A percentile compares a stretch with the other conserved stretches of the same genome.
Conservation (phyloP, 106 monocot genomes). For the Xerophyta viscosa region DNA sequence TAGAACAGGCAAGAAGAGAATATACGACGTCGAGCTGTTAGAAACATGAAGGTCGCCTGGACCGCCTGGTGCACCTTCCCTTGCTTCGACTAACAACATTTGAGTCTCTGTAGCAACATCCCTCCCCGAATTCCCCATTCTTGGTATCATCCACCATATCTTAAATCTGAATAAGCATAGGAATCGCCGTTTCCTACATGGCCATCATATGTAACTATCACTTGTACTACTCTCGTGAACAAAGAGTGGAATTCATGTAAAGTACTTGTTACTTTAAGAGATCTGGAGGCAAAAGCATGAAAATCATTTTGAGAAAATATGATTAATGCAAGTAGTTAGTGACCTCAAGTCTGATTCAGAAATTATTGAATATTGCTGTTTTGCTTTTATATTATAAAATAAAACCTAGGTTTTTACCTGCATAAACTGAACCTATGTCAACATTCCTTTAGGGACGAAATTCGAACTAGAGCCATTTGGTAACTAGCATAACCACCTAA, state of each 20-base stretch:
- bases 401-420: too few relatives aligned
- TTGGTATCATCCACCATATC: slow-evolving; percentile 53
- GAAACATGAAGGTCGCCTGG: background rate
- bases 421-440: too few relatives aligned
- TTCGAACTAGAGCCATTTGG: too few relatives aligned
- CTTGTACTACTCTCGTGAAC: too few relatives aligned
- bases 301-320: background rate
- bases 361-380: background rate
- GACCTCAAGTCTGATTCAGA: background rate
- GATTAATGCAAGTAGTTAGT: background rate
- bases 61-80: background rate
- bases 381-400: too few relatives aligned
- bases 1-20: slow-evolving; percentile 32
- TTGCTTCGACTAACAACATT: slow-evolving; percentile 34
- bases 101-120: slow-evolving; percentile 40
- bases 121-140: slow-evolving; percentile 33
- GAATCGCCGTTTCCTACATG: slow-evolving; percentile 23
- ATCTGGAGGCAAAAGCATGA: background rate
- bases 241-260: background rate
- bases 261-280: background rate
- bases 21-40: slow-evolving; percentile 7
- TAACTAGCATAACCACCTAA: too few relatives aligned
- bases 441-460: too few relatives aligned
- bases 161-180: slow-evolving; percentile 39
- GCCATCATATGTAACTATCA: background rate